Evolutionary conservation across 805 yeast genomes (phyloP).

Genomic region (Candida arabinofermentans): DNA sequence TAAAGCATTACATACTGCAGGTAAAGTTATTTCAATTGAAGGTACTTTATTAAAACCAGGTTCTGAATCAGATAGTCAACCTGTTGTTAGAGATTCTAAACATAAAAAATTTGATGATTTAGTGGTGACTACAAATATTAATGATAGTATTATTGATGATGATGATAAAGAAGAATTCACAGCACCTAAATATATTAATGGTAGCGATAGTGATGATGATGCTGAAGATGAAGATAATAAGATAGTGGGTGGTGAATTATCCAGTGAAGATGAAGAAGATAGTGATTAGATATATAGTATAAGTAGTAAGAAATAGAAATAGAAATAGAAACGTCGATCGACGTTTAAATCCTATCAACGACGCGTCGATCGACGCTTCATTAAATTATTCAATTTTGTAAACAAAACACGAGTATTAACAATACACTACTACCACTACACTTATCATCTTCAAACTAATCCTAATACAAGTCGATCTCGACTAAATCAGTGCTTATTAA

Average conservation of each 20-base stretch:
- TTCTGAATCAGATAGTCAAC: constrained; percentile 49
- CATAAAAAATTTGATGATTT: constrained; percentile 40
- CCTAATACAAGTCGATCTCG: too few relatives aligned
- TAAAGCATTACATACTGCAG: constrained; percentile 68
- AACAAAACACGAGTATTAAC: too few relatives aligned
- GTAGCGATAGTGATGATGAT: constrained; percentile 17
- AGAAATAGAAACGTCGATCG: background rate
- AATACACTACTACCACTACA: too few relatives aligned
- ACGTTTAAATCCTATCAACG: too few relatives aligned
- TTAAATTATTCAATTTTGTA: too few relatives aligned
- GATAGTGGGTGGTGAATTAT: constrained; percentile 22
- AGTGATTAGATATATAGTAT: background rate
- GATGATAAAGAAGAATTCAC: constrained; percentile 21
- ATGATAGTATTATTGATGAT: constrained; percentile 9
- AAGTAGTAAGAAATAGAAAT: background rate
- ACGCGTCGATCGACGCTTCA: background rate
- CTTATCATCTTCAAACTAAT: too few relatives aligned
- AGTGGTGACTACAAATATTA: background rate
- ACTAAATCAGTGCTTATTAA: too few relatives aligned
- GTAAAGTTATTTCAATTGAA: constrained; percentile 79
- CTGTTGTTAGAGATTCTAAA: constrained; percentile 38
- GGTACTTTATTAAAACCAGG: constrained; percentile 76
- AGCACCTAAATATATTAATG: constrained; percentile 21
- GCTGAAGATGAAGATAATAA: constrained; percentile 25
- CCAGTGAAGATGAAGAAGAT: constrained; percentile 21